Conservation (phyloP, 345 rosid species). For the Mallotus nudiflorus region DNA sequence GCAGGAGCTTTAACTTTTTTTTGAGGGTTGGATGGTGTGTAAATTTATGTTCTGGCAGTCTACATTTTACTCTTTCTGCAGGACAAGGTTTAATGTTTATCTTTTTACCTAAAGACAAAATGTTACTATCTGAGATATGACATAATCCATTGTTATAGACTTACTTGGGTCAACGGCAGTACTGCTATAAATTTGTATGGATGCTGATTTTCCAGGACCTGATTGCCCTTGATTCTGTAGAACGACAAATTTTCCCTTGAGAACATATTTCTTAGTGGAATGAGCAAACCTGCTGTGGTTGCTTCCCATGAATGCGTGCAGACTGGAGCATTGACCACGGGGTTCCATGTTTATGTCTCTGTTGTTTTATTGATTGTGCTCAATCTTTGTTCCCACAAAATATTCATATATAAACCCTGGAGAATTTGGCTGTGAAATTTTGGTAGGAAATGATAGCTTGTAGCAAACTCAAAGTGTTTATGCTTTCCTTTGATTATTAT, state of each 20-base stretch:
- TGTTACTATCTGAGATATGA: neutral
- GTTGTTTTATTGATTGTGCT: neutral
- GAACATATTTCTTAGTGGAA: conserved; percentile 12
- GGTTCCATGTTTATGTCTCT: conserved; percentile 14
- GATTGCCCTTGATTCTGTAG: conserved; percentile 39
- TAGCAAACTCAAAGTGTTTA: neutral
- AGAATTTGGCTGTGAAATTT: neutral
- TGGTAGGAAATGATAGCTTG: neutral
- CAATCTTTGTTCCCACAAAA: neutral
- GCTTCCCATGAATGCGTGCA: conserved; percentile 7
- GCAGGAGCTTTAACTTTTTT: neutral
- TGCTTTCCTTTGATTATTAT: neutral
- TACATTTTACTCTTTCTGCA: neutral
- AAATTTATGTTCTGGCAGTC: too few relatives aligned
- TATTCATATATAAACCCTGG: neutral
- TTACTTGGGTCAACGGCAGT: conserved; percentile 47
- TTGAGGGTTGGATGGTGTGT: too few relatives aligned
- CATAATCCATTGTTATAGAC: conserved; percentile 10
- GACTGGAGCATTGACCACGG: neutral
- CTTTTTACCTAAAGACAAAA: neutral
- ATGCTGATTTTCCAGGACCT: conserved; percentile 53
- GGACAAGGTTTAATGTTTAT: neutral
- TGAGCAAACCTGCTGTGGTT: conserved; percentile 13
- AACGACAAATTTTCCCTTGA: conserved; percentile 43
- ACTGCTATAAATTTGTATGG: conserved; percentile 43